These are phyloP conservation scores for Hypoxylon sp. DNA, from an alignment of 2,329 filamentous ascomycete species.

Conservation along the genomic window DNA sequence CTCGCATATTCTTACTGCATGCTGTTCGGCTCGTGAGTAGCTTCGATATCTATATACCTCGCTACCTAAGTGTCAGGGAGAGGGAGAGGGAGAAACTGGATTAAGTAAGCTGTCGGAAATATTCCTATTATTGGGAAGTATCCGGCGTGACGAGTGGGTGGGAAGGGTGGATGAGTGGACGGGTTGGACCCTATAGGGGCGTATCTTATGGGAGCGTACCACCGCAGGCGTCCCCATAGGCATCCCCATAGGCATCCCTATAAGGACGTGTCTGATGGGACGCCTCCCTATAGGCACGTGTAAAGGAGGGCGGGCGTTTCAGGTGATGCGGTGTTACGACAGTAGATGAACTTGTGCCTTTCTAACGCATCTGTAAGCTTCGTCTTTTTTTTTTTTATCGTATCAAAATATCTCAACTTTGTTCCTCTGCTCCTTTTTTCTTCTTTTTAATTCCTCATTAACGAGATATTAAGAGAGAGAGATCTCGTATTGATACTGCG, in stretches of 20 bases:
- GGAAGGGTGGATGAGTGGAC: too few relatives aligned
- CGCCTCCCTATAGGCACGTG: conserved; percentile 24
- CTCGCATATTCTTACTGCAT: not conserved
- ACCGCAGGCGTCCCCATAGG: too few relatives aligned
- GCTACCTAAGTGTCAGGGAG: too few relatives aligned
- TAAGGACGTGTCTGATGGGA: too few relatives aligned
- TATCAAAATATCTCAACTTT: not conserved
- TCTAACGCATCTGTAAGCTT: conserved; percentile 17
- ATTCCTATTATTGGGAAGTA: conserved; percentile 19
- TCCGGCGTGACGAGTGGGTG: conserved; percentile 12
- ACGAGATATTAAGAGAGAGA: too few relatives aligned
- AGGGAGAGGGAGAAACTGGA: too few relatives aligned
- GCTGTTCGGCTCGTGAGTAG: not conserved
- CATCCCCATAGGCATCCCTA: too few relatives aligned
- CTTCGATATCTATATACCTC: conserved; percentile 1
- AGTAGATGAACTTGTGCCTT: conserved; percentile 3
- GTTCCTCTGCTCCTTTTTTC: not conserved
- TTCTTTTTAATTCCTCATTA: not conserved
- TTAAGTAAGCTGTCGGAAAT: conserved; percentile 7
- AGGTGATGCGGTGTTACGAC: conserved; percentile 37
- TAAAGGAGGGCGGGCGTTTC: conserved; percentile 32
- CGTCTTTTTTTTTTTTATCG: not conserved
- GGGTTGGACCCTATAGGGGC: too few relatives aligned
- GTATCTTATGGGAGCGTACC: too few relatives aligned
- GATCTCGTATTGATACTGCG: too few relatives aligned